A percentile compares a stretch with the other conserved stretches of the same genome.
Evolutionary conservation across 2,329 filamentous ascomycete species (phyloP).

Genomic region (Mycosphaerella sp.): DNA sequence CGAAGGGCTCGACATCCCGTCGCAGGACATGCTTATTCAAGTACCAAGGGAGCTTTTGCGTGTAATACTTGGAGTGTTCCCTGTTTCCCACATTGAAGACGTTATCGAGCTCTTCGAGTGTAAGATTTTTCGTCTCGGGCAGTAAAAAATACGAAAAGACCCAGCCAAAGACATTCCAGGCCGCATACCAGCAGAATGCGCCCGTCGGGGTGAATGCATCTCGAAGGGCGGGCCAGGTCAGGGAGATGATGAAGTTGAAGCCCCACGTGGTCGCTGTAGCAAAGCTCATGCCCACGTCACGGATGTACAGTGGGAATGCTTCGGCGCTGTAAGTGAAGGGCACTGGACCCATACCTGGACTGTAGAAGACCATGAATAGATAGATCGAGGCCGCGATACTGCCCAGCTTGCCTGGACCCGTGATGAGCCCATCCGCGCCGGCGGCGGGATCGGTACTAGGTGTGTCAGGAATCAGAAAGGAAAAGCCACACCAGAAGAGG

Average conservation of each 20-base stretch:
- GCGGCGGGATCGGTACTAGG: conserved; percentile 4
- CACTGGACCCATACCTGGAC: conserved; percentile 37
- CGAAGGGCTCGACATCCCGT: conserved; percentile 20
- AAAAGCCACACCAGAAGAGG: conserved; percentile 44
- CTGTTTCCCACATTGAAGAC: conserved; percentile 37
- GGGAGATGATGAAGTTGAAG: conserved; percentile 31
- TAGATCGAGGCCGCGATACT: conserved; percentile 38
- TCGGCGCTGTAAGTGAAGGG: conserved; percentile 46
- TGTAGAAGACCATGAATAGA: conserved; percentile 29
- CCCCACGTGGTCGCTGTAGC: conserved; percentile 51
- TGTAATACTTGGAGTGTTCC: conserved; percentile 25
- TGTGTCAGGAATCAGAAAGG: conserved; percentile 33
- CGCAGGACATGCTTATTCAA: conserved; percentile 21
- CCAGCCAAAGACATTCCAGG: conserved; percentile 36
- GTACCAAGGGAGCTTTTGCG: conserved; percentile 26
- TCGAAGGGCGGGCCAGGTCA: conserved; percentile 46
- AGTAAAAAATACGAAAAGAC: conserved; percentile 25
- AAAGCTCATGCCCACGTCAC: conserved; percentile 37
- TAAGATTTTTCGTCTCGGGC: conserved; percentile 47
- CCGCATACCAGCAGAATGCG: conserved; percentile 52
- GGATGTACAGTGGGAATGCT: conserved; percentile 40
- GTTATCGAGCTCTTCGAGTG: conserved; percentile 56
- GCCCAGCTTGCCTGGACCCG: conserved; percentile 28
- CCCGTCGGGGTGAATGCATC: conserved; percentile 46
- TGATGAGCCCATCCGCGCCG: conserved; percentile 9